Conservation (phyloP, 306 rosid species). For the Vicia faba region DNA sequence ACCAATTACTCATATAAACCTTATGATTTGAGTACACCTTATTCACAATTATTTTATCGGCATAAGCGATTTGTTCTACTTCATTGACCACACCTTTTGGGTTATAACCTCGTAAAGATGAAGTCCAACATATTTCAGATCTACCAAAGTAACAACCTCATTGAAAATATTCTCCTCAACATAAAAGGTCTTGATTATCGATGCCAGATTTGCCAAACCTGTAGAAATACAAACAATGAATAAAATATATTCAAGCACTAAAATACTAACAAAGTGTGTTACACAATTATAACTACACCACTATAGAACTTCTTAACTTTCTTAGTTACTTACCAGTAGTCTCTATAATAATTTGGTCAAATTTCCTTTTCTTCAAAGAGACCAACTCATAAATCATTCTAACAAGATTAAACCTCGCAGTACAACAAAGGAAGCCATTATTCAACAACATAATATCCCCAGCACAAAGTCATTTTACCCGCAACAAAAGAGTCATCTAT, state of each 20-base stretch:
- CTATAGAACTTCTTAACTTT: not conserved
- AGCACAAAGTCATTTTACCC: slow-evolving; percentile 77
- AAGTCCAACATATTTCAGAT: slow-evolving; percentile 75
- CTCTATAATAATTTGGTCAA: slow-evolving; percentile 91
- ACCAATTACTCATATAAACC: too few relatives aligned
- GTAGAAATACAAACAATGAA: slow-evolving; percentile 19
- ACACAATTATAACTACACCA: not conserved
- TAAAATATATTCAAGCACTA: not conserved
- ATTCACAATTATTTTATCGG: slow-evolving; percentile 90
- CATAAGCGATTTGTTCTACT: slow-evolving; percentile 90
- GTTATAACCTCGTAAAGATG: slow-evolving; percentile 91
- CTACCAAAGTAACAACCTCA: slow-evolving; percentile 92
- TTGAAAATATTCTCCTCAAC: slow-evolving; percentile 81
- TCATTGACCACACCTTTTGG: slow-evolving; percentile 85
- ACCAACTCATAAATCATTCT: slow-evolving; percentile 87
- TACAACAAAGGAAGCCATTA: slow-evolving; percentile 94
- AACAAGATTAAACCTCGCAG: slow-evolving; percentile 93
- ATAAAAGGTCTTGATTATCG: slow-evolving; percentile 91
- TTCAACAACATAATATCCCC: slow-evolving; percentile 92
- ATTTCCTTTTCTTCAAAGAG: slow-evolving; percentile 73
- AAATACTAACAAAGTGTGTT: not conserved
- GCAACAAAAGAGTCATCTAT: slow-evolving; percentile 91
- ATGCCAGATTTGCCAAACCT: slow-evolving; percentile 98
- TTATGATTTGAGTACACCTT: slow-evolving; percentile 80
- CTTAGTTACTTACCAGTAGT: slow-evolving; percentile 60